Evolutionary conservation across 257 asterid genomes (phyloP).

Genomic region (Solanum chilense): DNA sequence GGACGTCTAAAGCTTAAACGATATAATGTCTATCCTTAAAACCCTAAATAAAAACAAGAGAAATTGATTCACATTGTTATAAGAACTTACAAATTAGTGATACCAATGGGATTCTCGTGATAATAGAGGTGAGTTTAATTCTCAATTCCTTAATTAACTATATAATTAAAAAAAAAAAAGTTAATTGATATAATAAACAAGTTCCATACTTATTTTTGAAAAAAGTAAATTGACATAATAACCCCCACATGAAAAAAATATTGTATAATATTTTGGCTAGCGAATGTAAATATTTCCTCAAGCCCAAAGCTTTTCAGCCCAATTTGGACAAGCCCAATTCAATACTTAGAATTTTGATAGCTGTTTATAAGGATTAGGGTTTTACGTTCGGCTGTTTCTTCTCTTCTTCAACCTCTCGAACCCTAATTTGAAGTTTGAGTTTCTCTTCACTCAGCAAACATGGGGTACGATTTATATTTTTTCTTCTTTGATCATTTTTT

Average conservation of each 20-base stretch:
- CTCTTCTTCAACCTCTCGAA: background rate
- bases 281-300: background rate
- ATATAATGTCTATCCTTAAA: background rate
- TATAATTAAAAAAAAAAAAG: no score
- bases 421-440: background rate
- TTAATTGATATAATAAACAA: background rate
- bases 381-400: background rate
- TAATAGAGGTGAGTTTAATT: background rate
- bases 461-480: background rate
- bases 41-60: background rate
- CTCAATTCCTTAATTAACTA: background rate
- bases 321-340: background rate
- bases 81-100: background rate
- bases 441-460: background rate
- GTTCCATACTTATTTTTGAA: background rate
- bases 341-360: background rate
- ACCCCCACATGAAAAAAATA: background rate
- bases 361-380: background rate
- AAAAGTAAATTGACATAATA: background rate
- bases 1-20: background rate
- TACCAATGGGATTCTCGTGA: background rate
- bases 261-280: background rate
- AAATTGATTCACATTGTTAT: background rate
- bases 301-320: background rate
- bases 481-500: background rate